phyloP scores from a whole-genome alignment of 768 basidiomycete genomes.

The Suillus bovinus region DNA sequence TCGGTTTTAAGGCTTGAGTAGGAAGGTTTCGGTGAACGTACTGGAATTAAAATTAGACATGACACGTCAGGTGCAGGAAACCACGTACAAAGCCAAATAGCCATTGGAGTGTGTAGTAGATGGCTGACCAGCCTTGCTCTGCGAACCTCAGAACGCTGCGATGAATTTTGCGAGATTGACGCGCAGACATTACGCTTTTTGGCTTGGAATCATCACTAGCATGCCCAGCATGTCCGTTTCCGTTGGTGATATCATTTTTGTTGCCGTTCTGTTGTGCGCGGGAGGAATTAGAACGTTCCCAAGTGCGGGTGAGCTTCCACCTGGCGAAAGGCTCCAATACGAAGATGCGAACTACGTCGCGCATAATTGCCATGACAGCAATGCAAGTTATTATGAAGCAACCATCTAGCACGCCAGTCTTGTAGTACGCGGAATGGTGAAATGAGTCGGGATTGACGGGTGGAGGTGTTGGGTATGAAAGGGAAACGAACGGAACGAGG shows the following conservation, averaged over 20 bases:
- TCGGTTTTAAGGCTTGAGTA: conserved; percentile 60
- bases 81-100: conserved; percentile 78
- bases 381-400: conserved; percentile 83
- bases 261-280: conserved; percentile 20
- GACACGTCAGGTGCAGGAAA: conserved; percentile 14
- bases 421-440: conserved; percentile 67
- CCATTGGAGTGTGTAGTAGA: conserved; percentile 82
- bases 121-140: conserved; percentile 90
- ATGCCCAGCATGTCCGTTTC: conserved; percentile 34
- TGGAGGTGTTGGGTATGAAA: conserved; percentile 64
- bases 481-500: conserved; percentile 66
- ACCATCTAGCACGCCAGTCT: conserved; percentile 72
- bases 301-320: conserved; percentile 67
- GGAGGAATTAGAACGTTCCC: conserved; percentile 28
- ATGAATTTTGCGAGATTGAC: conserved; percentile 61
- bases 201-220: conserved; percentile 24
- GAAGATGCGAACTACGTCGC: conserved; percentile 74
- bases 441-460: conserved; percentile 72
- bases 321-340: conserved; percentile 81
- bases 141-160: conserved; percentile 84
- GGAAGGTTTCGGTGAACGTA: conserved; percentile 79
- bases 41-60: conserved; percentile 41
- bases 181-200: conserved; percentile 29
- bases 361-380: conserved; percentile 80
- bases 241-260: conserved; percentile 35